Percentiles rank a stretch among this genome's conserved stretches.
phyloP scores from a whole-genome alignment of 345 rosid genomes.

The Eucalyptus regnans region DNA sequence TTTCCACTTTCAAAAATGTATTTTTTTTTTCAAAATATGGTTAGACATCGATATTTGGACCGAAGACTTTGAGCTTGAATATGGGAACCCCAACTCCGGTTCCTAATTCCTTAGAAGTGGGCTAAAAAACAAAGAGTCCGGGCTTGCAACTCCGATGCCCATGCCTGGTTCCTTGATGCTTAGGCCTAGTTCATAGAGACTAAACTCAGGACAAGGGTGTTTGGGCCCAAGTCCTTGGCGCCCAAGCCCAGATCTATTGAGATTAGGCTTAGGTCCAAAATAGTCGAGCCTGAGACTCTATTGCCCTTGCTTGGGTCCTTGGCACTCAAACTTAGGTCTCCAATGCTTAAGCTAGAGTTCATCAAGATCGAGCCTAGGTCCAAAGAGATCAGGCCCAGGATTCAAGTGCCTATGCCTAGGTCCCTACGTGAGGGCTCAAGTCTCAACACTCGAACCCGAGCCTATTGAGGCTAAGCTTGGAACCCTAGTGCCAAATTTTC shows the following conservation, averaged over 20 bases:
- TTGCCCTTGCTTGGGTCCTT: background rate
- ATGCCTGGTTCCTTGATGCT: background rate
- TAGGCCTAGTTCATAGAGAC: background rate
- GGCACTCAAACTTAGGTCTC: accelerated
- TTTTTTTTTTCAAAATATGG: background rate
- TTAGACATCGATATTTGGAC: background rate
- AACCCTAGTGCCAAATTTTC: background rate
- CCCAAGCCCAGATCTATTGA: background rate
- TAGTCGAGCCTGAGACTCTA: accelerated
- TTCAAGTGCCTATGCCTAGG: background rate
- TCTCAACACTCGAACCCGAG: accelerated
- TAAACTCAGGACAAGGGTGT: accelerated
- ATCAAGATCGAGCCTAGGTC: background rate
- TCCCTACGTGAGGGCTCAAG: background rate
- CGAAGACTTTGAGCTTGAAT: background rate
- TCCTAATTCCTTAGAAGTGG: background rate
- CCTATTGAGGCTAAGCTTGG: accelerated
- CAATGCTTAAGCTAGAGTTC: accelerated
- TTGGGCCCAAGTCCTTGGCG: accelerated
- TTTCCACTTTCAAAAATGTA: background rate
- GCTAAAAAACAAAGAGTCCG: background rate
- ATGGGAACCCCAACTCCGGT: background rate
- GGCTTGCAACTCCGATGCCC: background rate
- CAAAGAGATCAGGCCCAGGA: accelerated
- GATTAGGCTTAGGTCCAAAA: background rate